These are phyloP conservation scores for Rhizodiscina lignyota DNA, from an alignment of 495 filamentous ascomycete genomes.

Conservation along the genomic window DNA sequence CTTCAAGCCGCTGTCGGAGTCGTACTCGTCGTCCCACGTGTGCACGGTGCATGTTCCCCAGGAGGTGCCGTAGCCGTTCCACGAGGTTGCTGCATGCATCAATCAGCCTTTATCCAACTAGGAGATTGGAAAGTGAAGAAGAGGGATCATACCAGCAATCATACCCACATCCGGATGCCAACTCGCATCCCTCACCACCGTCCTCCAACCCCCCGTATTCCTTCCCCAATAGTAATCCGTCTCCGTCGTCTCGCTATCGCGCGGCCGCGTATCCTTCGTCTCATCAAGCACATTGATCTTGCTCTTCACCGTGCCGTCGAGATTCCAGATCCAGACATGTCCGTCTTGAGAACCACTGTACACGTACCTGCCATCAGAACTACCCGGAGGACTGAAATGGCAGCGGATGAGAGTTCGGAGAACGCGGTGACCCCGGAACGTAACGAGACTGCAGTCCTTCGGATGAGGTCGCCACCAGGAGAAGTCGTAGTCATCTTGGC, in stretches of 20 bases:
- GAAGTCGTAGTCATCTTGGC: constrained; percentile 52
- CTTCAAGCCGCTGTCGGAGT: too few relatives aligned
- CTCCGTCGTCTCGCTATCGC: constrained; percentile 21
- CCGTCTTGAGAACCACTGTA: constrained; percentile 84
- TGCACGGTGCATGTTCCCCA: constrained; percentile 62
- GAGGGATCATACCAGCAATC: constrained; percentile 51
- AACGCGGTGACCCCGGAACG: constrained; percentile 78
- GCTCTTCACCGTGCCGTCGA: constrained; percentile 76
- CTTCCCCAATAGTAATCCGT: too few relatives aligned
- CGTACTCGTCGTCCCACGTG: too few relatives aligned
- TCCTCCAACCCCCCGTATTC: constrained; percentile 39
- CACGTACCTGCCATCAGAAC: constrained; percentile 82
- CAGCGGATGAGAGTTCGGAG: constrained; percentile 83
- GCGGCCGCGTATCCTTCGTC: constrained; percentile 42
- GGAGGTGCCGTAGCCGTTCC: constrained; percentile 56
- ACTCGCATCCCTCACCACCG: constrained; percentile 79
- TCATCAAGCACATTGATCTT: constrained; percentile 60
- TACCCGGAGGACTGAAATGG: constrained; percentile 82
- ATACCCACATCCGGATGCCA: constrained; percentile 90
- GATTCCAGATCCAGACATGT: constrained; percentile 77
- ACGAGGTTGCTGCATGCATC: constrained; percentile 46
- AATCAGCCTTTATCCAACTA: constrained; percentile 1
- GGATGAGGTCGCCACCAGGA: constrained; percentile 57
- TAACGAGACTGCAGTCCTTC: constrained; percentile 81
- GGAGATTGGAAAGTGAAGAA: not conserved